Evolutionary conservation across 495 filamentous ascomycete species (phyloP), one percentile per base, ranked within the genome.

Genomic region (Tuber magnatum): DNA sequence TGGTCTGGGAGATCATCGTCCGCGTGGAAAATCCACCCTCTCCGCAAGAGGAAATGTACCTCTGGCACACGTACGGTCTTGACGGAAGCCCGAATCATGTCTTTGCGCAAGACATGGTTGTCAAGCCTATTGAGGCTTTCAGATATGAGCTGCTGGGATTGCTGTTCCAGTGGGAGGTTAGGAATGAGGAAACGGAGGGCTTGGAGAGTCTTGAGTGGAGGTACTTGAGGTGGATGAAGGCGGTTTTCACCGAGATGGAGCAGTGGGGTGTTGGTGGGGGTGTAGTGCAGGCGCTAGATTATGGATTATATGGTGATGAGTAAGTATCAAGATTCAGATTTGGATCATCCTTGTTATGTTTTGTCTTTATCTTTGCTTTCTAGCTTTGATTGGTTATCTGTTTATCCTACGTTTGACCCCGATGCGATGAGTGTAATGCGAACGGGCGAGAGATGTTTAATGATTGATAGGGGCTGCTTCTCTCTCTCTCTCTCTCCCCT

Each of bases 221-320:
- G 71, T 81, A 81, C 69, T 75, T 81, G 70, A 70, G 75, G 48
- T 81, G 80, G 80, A 81, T 81, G 79, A 81, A 73, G 46, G 74
- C 72, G 44, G 75, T 81, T 71, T 81, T 81, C 46, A 77, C 46
- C 61, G 80, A 81, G 41, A 81, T 81, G 74, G 75, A 81, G 46
- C 75, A 80, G 70, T 81, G 80, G 80, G 79, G 75, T 32, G 80
- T 81, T 35, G 80, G 80, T 2, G 40, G 38, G 41, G 79, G 73
- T 18, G 80, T 81, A 40, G 79, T 80, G n/a, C 74, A 70, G 71
- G 79, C 78, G 48, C 44, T 80, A 65, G 78, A 80, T 78, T 61
- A 48, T 40, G 70, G 78, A 28, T 70, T 80, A 3, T 77, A 75
- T 42, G 77, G 80, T 38, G 74, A 80, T 43, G 73, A 71, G 38